phyloP scores from a whole-genome alignment of 176 grass and related monocot species.

The Alloteropsis semialata region DNA sequence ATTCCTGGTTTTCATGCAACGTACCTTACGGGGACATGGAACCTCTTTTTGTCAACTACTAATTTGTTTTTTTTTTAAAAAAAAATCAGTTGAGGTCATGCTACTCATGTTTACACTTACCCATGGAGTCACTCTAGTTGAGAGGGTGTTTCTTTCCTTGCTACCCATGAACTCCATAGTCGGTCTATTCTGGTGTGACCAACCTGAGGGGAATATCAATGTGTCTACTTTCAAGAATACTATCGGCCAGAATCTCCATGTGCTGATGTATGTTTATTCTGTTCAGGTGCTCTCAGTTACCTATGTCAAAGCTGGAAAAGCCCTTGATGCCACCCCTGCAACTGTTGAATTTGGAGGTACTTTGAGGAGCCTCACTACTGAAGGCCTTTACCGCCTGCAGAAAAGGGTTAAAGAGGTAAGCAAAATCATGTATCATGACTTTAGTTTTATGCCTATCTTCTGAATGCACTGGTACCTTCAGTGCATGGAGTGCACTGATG shows the following conservation, averaged over 20 bases:
- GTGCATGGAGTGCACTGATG: not conserved
- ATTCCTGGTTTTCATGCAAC: not conserved
- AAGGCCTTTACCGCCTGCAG: slow-evolving; percentile 58
- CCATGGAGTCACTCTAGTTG: not conserved
- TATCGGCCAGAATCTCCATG: not conserved
- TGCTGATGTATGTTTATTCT: slow-evolving; percentile 21
- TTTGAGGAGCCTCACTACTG: slow-evolving; percentile 86
- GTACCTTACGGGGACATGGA: too few species aligned
- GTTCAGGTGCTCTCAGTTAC: slow-evolving; percentile 76
- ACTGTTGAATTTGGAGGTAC: slow-evolving; percentile 87
- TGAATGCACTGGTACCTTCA: not conserved
- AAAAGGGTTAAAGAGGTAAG: slow-evolving; percentile 76
- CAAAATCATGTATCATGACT: slow-evolving; percentile 3
- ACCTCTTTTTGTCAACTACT: not conserved
- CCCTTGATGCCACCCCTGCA: slow-evolving; percentile 50
- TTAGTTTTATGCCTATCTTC: not conserved
- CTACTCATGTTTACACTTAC: not conserved
- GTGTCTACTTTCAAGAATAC: not conserved
- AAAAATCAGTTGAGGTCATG: not conserved
- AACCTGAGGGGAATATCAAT: not conserved
- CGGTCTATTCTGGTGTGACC: not conserved
- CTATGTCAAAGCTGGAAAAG: slow-evolving; percentile 68
- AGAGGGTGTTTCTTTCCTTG: not conserved
- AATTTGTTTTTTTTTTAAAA: not conserved
- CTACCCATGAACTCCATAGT: not conserved